A percentile compares a stretch with the other conserved stretches of the same genome.
Evolutionary conservation across 148 eudicot species (phyloP).

Genomic region (Vaccinium corymbosum): DNA sequence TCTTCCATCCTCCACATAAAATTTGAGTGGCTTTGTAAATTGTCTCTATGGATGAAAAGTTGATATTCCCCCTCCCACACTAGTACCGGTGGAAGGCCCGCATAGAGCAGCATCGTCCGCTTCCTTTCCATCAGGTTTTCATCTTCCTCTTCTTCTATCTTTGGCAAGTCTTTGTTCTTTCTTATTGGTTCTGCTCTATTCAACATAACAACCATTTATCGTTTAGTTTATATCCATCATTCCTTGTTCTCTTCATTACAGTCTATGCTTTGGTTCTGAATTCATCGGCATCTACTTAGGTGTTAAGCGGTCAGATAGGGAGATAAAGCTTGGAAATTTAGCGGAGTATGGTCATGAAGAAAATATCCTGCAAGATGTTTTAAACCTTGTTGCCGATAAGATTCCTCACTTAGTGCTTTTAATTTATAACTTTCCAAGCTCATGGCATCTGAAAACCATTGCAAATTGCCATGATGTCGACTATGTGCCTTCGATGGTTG

Average conservation of each 20-base stretch:
- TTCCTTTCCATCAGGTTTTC: conserved; percentile 41
- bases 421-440: conserved; percentile 5
- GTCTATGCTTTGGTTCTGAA: conserved; percentile 21
- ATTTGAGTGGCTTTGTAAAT: conserved; percentile 10
- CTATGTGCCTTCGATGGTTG: neutral
- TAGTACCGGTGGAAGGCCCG: conserved; percentile 79
- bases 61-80: conserved; percentile 61
- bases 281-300: conserved; percentile 25
- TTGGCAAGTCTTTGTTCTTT: conserved; percentile 35
- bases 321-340: conserved; percentile 1
- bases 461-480: neutral
- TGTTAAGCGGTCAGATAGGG: neutral
- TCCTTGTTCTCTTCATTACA: conserved; percentile 20
- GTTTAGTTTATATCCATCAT: conserved; percentile 15
- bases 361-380: conserved; percentile 2
- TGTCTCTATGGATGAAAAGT: conserved; percentile 37
- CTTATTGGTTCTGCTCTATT: conserved; percentile 22
- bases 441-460: neutral
- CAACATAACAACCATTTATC: conserved; percentile 21
- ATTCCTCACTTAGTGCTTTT: neutral
- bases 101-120: conserved; percentile 49
- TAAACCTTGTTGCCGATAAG: neutral
- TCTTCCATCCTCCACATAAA: conserved; percentile 12
- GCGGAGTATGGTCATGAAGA: neutral
- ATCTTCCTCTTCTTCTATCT: conserved; percentile 33